Evolutionary conservation across 148 eudicot genomes (phyloP), one percentile per base, ranked within the genome.

Genomic region (Rhododendron molle): DNA sequence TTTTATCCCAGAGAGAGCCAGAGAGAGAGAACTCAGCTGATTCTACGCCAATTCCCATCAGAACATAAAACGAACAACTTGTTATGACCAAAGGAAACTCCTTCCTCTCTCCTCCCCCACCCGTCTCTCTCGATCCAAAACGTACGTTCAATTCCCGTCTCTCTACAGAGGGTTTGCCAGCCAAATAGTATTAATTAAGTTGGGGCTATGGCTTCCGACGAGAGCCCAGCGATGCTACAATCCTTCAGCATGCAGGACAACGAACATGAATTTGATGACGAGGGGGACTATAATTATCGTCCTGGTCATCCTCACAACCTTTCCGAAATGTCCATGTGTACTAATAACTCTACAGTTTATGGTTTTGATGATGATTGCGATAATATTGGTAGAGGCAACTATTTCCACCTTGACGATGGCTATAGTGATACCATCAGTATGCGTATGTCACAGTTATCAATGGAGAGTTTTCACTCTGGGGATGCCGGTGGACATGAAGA

Each of bases 401-500:
- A 76, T 38, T 74, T 38, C 80, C 26, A 40, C 47, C n/a, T 43
- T 23, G 80, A 46, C 54, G 81, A 46, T 11, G 81, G 34, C 20
- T 28, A 12, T 36, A 7, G 40, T 80, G 49, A 60, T 82, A 26
- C 49, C 73, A 43, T 38, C 34, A 40, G 73, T 46, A 82, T 20
- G 84, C 69, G 38, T 20, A 60, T 40, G 82, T 85, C 83, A 18
- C 13, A 44, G 18, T 67, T 85, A 47, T 85, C 83, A 40, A 80
- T 80, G 28, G 83, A 85, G 36, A 85, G 83, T 71, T 85, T 62
- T 23, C 47, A 46, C 56, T 34, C 44, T 67, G 50, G 26, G 26
- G 73, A 77, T 78, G 82, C 20, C 43, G 43, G 44, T 67, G 50
- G 26, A 9, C 52, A 77, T 77, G 73, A 13, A 1, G 73, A 76